A percentile compares a stretch with the other conserved stretches of the same genome.
These are phyloP conservation scores for Backusella luteola DNA, from an alignment of 192 early-diverging fungal species.

Conservation along the genomic window DNA sequence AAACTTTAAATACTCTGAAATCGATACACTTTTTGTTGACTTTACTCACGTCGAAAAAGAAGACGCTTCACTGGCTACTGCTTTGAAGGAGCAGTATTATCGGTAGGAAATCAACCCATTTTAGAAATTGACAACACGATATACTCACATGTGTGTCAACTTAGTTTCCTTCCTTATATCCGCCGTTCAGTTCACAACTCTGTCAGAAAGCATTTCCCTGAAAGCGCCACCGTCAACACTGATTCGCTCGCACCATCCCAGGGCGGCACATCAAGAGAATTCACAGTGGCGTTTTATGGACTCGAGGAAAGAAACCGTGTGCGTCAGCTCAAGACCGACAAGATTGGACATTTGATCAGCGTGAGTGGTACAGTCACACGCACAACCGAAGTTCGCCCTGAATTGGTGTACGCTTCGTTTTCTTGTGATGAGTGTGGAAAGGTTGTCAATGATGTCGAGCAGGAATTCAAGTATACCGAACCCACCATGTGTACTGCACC, in stretches of 20 bases:
- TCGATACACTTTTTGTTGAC: slow-evolving; percentile 74
- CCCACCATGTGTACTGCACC: slow-evolving; percentile 26
- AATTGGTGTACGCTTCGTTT: slow-evolving; percentile 90
- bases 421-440: slow-evolving; percentile 81
- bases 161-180: slow-evolving; percentile 79
- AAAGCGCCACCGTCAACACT: slow-evolving; percentile 54
- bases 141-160: neutral
- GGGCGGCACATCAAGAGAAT: slow-evolving; percentile 61
- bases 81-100: slow-evolving; percentile 72
- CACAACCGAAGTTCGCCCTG: slow-evolving; percentile 95
- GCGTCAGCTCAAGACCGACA: slow-evolving; percentile 81
- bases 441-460: slow-evolving; percentile 81
- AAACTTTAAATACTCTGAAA: slow-evolving; percentile 53
- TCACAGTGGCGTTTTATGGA: slow-evolving; percentile 70
- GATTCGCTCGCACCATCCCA: slow-evolving; percentile 36
- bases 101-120: slow-evolving; percentile 38
- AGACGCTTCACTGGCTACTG: slow-evolving; percentile 59
- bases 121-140: neutral
- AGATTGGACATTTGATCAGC: slow-evolving; percentile 77
- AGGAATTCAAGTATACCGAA: slow-evolving; percentile 97
- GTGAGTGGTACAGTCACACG: slow-evolving; percentile 94
- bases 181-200: slow-evolving; percentile 80
- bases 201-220: slow-evolving; percentile 65
- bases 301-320: slow-evolving; percentile 62
- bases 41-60: slow-evolving; percentile 55